These are phyloP conservation scores for Carex cristatella DNA, from an alignment of 176 grass and related monocot genomes.

Conservation along the genomic window DNA sequence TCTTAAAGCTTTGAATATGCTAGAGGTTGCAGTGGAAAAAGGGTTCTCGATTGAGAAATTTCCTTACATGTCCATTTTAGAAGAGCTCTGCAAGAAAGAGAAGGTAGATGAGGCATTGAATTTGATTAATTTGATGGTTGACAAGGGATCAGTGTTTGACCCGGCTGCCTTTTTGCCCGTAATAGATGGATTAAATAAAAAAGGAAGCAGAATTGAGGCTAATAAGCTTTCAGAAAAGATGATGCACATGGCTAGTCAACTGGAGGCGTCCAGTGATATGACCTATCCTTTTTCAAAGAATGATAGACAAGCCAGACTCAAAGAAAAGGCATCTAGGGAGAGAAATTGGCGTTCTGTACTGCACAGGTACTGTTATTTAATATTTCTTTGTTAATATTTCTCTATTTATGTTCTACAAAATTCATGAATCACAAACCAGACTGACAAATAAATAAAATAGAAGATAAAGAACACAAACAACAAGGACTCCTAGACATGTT, in stretches of 20 bases:
- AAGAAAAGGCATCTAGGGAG: conserved; percentile 27
- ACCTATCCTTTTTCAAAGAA: conserved; percentile 2
- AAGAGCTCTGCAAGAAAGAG: conserved; percentile 53
- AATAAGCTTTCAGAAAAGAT: conserved; percentile 74
- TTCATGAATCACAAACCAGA: conserved; percentile 11
- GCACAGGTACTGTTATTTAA: conserved; percentile 53
- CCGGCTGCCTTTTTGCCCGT: conserved; percentile 71
- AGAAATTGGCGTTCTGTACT: conserved; percentile 68
- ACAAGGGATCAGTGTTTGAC: conserved; percentile 70
- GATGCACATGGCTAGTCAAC: conserved; percentile 63
- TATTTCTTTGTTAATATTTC: conserved; percentile 19
- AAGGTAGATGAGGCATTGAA: conserved; percentile 44
- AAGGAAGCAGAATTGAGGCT: conserved; percentile 70
- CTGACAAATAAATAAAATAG: conserved; percentile 5
- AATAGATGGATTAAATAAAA: conserved; percentile 63
- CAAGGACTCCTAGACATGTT: not conserved
- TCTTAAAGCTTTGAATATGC: conserved; percentile 49
- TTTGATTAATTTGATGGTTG: conserved; percentile 60
- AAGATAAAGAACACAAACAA: conserved; percentile 1
- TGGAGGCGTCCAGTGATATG: conserved; percentile 10
- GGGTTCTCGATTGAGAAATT: conserved; percentile 66
- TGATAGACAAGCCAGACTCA: conserved; percentile 29
- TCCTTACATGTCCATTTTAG: conserved; percentile 65
- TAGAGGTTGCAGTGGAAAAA: conserved; percentile 62
- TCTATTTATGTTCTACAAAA: conserved; percentile 16